These are phyloP conservation scores for Puccinellia tenuiflora DNA, from an alignment of 176 grass and related monocot genomes.

Conservation along the genomic window DNA sequence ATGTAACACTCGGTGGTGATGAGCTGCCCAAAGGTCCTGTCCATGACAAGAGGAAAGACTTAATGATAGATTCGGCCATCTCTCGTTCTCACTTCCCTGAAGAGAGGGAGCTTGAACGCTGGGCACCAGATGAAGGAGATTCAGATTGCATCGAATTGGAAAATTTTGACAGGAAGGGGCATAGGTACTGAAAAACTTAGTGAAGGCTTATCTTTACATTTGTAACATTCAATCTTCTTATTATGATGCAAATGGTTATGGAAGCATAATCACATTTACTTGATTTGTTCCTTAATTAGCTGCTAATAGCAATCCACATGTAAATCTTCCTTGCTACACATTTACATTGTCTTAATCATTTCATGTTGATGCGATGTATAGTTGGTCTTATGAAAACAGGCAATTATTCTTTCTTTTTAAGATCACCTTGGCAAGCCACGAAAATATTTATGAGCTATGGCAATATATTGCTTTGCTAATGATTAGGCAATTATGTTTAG, in stretches of 20 bases:
- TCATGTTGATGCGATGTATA: neutral
- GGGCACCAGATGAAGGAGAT: constrained; percentile 88
- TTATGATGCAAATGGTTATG: neutral
- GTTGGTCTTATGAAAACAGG: neutral
- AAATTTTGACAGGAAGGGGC: constrained; percentile 62
- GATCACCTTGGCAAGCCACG: neutral
- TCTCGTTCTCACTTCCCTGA: constrained; percentile 68
- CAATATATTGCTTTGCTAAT: neutral
- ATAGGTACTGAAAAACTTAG: constrained; percentile 45
- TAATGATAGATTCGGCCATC: constrained; percentile 95
- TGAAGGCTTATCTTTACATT: neutral
- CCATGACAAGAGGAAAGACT: constrained; percentile 80
- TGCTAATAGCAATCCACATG: neutral
- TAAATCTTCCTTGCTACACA: neutral
- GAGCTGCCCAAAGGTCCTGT: constrained; percentile 59
- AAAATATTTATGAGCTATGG: neutral
- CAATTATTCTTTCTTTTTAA: neutral
- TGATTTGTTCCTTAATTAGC: neutral
- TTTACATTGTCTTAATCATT: neutral
- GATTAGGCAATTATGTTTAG: neutral
- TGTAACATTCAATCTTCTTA: constrained; percentile 10
- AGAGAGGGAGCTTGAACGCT: constrained; percentile 86
- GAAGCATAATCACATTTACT: neutral
- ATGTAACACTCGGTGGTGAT: constrained; percentile 64
- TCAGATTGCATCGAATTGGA: constrained; percentile 88